phyloP scores from a whole-genome alignment of 1,284 basidiomycete genomes.

The Cronartium quercuum region DNA sequence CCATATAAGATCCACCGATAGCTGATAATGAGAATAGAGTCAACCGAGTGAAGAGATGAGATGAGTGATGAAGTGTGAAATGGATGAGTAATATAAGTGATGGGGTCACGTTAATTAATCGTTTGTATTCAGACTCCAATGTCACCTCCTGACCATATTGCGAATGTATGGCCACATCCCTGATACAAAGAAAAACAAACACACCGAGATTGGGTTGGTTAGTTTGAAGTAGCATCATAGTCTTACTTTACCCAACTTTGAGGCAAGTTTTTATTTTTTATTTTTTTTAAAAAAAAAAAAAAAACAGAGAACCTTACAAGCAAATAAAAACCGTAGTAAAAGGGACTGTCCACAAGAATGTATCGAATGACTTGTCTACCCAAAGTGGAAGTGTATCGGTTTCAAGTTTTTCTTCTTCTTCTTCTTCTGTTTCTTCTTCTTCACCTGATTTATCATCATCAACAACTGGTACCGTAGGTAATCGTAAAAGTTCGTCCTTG shows the following conservation, averaged over 20 bases:
- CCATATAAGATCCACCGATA: constrained; percentile 41
- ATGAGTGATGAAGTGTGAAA: constrained; percentile 38
- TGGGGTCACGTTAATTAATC: constrained; percentile 14
- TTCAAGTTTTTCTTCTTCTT: background rate
- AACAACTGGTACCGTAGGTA: background rate
- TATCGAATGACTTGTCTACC: constrained; percentile 28
- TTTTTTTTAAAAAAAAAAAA: background rate
- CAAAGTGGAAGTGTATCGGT: constrained; percentile 20
- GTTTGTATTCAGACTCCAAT: constrained; percentile 1
- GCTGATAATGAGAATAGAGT: constrained; percentile 40
- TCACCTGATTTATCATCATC: background rate
- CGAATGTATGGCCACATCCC: constrained; percentile 37
- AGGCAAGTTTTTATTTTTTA: background rate
- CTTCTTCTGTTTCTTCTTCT: background rate
- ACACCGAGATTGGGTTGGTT: background rate
- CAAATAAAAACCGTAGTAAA: constrained; percentile 34
- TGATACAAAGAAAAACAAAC: background rate
- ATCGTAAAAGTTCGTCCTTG: background rate
- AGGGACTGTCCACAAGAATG: constrained; percentile 29
- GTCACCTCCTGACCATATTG: constrained; percentile 34
- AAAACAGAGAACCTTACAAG: constrained; percentile 12
- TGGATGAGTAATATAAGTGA: constrained; percentile 39
- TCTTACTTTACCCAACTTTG: background rate
- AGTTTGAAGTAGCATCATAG: background rate
- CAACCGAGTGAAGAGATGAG: constrained; percentile 29